Evolutionary conservation across 148 eudicot species (phyloP).

Genomic region (Camellia lanceoleosa): DNA sequence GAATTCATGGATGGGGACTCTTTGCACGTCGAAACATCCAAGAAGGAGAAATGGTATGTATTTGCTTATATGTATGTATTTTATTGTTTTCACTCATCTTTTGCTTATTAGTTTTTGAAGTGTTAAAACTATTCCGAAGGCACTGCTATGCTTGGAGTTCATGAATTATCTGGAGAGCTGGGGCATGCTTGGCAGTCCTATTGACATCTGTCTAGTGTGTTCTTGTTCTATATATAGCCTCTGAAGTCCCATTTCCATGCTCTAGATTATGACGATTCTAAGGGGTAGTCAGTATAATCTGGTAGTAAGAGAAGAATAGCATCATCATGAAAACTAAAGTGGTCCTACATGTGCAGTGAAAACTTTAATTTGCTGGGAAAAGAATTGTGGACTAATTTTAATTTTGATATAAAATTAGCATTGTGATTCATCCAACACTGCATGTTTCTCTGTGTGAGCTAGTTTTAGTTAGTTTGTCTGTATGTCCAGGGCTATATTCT

Average conservation of each 20-base stretch:
- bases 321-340: too few relatives aligned
- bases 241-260: neutral
- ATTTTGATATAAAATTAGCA: neutral
- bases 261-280: neutral
- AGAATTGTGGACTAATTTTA: neutral
- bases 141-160: neutral
- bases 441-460: slow-evolving; percentile 1
- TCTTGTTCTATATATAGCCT: neutral
- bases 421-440: neutral
- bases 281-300: neutral
- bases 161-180: neutral
- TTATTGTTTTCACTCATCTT: neutral
- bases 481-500: neutral
- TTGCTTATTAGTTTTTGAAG: neutral
- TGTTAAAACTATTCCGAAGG: slow-evolving; percentile 3
- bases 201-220: neutral
- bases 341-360: neutral
- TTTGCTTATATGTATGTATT: neutral
- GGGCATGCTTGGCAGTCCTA: slow-evolving; percentile 5
- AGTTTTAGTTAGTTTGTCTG: neutral
- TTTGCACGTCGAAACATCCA: slow-evolving; percentile 93
- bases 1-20: slow-evolving; percentile 98
- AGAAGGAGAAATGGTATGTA: slow-evolving; percentile 95
- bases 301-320: neutral
- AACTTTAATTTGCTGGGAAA: neutral